phyloP scores from a whole-genome alignment of 2,329 filamentous ascomycete species.

The Sporothrix variecibatus region DNA sequence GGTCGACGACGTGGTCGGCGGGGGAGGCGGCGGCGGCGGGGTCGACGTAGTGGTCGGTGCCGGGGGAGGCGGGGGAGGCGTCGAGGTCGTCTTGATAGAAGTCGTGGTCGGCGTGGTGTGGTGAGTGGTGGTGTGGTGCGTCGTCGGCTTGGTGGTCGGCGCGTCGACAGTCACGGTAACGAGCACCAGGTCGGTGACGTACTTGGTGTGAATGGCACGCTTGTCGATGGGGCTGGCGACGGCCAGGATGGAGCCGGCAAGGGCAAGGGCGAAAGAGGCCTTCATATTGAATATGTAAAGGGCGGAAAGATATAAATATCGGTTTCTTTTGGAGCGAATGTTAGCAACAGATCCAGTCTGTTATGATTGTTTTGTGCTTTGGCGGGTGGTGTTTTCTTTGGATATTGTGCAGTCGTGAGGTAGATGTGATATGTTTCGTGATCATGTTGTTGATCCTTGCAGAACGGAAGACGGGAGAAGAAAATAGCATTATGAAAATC shows the following conservation, averaged over 20 bases:
- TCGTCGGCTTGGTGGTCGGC: slow-evolving; percentile 11
- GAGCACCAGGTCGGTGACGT: slow-evolving; percentile 46
- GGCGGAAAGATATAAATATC: neutral
- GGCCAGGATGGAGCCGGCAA: slow-evolving; percentile 50
- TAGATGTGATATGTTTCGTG: neutral
- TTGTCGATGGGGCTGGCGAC: slow-evolving; percentile 49
- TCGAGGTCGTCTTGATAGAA: slow-evolving; percentile 1
- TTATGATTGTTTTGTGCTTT: neutral
- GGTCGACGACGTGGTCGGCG: slow-evolving; percentile 11
- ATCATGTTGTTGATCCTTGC: slow-evolving; percentile 9
- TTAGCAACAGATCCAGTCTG: slow-evolving; percentile 8
- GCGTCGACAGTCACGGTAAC: slow-evolving; percentile 47
- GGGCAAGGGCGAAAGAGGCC: slow-evolving; percentile 49
- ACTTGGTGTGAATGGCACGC: slow-evolving; percentile 45
- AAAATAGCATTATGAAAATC: neutral
- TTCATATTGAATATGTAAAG: slow-evolving; percentile 48
- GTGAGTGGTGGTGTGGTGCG: slow-evolving; percentile 21
- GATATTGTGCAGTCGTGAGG: neutral
- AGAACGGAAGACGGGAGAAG: neutral
- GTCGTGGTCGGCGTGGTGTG: slow-evolving; percentile 23
- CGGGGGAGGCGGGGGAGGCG: slow-evolving; percentile 6
- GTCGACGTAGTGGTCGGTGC: slow-evolving; percentile 30
- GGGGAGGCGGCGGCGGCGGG: slow-evolving; percentile 3
- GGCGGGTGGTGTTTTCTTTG: slow-evolving; percentile 9
- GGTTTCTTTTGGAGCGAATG: neutral